Base-by-base conservation (phyloP, 1,139 yeast genomes). In the Lodderomyces parapsilosis region DNA sequence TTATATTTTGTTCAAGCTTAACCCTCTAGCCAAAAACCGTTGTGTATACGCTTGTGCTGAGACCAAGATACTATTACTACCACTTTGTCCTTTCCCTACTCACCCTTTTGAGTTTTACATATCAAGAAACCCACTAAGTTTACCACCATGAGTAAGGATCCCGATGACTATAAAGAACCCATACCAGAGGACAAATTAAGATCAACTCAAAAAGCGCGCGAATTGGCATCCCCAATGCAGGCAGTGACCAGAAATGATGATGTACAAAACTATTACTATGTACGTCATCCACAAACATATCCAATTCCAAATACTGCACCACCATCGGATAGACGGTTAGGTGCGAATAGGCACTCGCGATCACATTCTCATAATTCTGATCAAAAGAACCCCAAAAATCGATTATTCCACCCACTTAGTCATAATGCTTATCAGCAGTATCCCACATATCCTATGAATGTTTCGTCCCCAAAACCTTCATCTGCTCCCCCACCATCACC, bases 401-500 rank as follows among this genome's bases (percentile, higher is more conserved):
- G 42, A 13, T 28, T 48, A 19, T 48, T 48, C 19, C 42, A 46
- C 24, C 49, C 51, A 13, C 38, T 46, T 22, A 48, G 42, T 35
- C 51, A 48, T 28, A 43, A 44, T 28, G 51, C 46, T 5, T 33
- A 40, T 20, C 40, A 38, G 32, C 40, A 35, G 18, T 15, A 36
- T 10, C 27, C 36, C 14, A 1, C 33, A n/a, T 9, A 30, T 30
- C 33, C 33, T n/a, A 30, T 30, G 33, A 30, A 30, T 15, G 19
- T 36, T 19, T 6, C 32, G 25, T 40, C 43, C 2, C 36, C 46
- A 2, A 30, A 28, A 9, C 43, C 44, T 20, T 31, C 37, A n/a
- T 19, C 41, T 2, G 41, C 41, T 17, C 41, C 41, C 22, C 41
- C 41, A 7, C 37, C 11, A 8, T 39, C 41, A 7, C 38, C 45